These are phyloP conservation scores for Lepidopterella palustris DNA, from an alignment of 495 filamentous ascomycete species.

Conservation along the genomic window DNA sequence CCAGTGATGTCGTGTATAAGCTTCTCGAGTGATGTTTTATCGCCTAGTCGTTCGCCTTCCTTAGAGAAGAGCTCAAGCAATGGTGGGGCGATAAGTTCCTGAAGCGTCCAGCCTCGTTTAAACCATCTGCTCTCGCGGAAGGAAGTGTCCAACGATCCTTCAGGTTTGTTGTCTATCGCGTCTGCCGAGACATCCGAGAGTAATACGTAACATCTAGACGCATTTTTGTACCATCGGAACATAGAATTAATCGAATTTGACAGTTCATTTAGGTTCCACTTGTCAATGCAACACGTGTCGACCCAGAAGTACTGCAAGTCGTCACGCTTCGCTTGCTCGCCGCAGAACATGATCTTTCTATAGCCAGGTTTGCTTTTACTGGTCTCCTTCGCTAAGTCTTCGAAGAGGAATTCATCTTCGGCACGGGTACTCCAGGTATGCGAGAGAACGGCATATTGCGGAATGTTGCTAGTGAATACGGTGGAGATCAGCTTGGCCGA, in stretches of 20 bases:
- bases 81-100: too few relatives aligned
- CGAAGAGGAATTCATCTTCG: slow-evolving; percentile 11
- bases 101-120: too few relatives aligned
- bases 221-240: slow-evolving; percentile 16
- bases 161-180: too few relatives aligned
- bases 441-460: too few relatives aligned
- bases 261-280: slow-evolving; percentile 8
- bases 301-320: too few relatives aligned
- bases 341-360: slow-evolving; percentile 21
- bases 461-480: too few relatives aligned
- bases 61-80: background rate
- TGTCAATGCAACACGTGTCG: slow-evolving; percentile 24
- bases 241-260: slow-evolving; percentile 7
- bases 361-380: too few relatives aligned
- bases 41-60: slow-evolving; percentile 7
- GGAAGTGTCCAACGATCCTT: too few relatives aligned
- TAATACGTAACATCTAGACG: slow-evolving; percentile 12
- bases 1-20: slow-evolving; percentile 9
- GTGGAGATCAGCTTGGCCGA: too few relatives aligned
- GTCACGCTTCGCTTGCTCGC: slow-evolving; percentile 12
- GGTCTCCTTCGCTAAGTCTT: slow-evolving; percentile 12
- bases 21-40: slow-evolving; percentile 8
- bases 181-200: slow-evolving; percentile 15
- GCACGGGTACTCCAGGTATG: too few relatives aligned
- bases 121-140: too few relatives aligned